Evolutionary conservation across 2,329 filamentous ascomycete species (phyloP), one percentile per base, ranked within the genome.

Genomic region (Xylaria sp.): DNA sequence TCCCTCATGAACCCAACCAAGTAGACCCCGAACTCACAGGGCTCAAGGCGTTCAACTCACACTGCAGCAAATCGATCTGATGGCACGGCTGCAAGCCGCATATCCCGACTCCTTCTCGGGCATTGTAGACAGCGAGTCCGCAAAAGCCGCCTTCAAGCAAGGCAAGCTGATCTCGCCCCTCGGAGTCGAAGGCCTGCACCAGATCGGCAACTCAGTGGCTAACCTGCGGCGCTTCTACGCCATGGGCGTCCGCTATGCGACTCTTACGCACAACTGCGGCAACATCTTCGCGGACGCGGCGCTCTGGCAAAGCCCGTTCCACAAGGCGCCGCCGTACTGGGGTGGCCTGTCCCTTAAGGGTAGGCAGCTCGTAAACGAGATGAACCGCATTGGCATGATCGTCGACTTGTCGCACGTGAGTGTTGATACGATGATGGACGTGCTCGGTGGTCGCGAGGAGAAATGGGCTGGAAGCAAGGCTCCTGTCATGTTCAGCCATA

Each of bases 351-450:
- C 91, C 68, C 83, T 86, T 0, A 85, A 85, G 1, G 95, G 95
- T 4, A 86, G 88, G 60, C 78, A 84, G 13, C 81, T 98, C 0
- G 84, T 98, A 53, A 84, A 84, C 42, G 95, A 98, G 83, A 98
- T 98, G 94, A 98, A 98, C 79, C 88, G 95, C 2, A 84, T 98
- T 1, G 95, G 95, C 29, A 94, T 98, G 90, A 89, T 98, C n/a
- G 92, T 98, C 48, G 95, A 98, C 78, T 85, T 98, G 42, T 87
- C 92, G 6, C 95, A 98, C 79, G 84, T 84, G 4, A 88, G 91
- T 74, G 87, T 88, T 65, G 91, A 95, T 68, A 97, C 94, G 0
- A 96, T 97, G 93, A 82, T 90, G 6, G 92, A 97, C 75, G 92
- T 95, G 0, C 86, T 98, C 0, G 88, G 88, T 5, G 90, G 86